Base-by-base conservation (phyloP, 441 rosid genomes). In the Arabidopsis lyrata region DNA sequence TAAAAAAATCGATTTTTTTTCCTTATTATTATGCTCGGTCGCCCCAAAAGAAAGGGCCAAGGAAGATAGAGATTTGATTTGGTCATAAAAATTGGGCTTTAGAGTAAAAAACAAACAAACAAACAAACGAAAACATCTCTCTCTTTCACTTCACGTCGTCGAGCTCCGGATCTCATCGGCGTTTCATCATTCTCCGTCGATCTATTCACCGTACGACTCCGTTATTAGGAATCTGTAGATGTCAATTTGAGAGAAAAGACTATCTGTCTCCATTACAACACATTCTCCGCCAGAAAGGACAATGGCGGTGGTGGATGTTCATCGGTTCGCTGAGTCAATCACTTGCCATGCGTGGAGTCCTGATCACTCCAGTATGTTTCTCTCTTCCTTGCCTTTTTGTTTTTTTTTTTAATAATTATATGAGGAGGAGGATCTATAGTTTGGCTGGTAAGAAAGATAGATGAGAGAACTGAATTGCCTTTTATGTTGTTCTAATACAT, bases 261-360 rank as follows among this genome's bases (percentile, higher is more conserved):
- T 18, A 35, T 74, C 22, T 18, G 35, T 66, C 27, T 60, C 2
- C 12, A 59, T 62, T 60, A 45, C 74, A 45, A 42, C 3, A 29
- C 24, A 20, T 38, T 68, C 64, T 62, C 61, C 55, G 63, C n/a
- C n/a, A 34, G 16, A 39, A 35, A 41, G 54, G 72, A 66, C 53
- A 34, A 95, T 95, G 99, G 93, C 97, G 34, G 84, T 82, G 55
- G 74, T 84, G 38, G 82, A 89, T 29, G 91, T 88, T 80, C 93
- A 90, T 67, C 95, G 88, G 74, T 83, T 92, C 48, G 93, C 98
- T 15, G 89, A 84, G 72, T 89, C 88, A 83, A 86, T 95, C 81
- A 91, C 96, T 76, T 91, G 97, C 83, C 99, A 95, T 77, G 90
- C 99, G 63, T 95, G 98, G 98, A 89, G 93, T 83, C 93, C 98